phyloP scores from a whole-genome alignment of 345 rosid species.

The Brassica cretica region DNA sequence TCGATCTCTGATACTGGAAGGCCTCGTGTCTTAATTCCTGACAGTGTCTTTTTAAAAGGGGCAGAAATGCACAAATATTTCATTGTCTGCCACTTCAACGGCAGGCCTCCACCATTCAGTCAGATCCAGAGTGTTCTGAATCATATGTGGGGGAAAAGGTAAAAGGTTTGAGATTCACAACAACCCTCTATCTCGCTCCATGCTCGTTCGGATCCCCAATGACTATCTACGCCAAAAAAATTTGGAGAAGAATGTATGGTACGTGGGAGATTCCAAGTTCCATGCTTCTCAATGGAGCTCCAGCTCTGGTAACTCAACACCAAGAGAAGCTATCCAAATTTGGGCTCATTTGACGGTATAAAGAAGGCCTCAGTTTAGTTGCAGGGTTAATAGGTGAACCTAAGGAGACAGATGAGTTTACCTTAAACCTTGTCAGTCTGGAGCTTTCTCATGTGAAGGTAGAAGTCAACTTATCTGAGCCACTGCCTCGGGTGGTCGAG shows the following conservation, averaged over 20 bases:
- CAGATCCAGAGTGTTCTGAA: not conserved
- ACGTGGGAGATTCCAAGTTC: not conserved
- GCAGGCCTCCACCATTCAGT: not conserved
- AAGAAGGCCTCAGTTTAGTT: not conserved
- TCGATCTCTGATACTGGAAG: not conserved
- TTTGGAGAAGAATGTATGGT: not conserved
- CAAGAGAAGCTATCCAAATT: not conserved
- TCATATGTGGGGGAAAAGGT: not conserved
- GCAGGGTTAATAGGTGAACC: not conserved
- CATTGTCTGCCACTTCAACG: not conserved
- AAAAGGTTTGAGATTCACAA: not conserved
- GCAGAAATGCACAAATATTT: not conserved
- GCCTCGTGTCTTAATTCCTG: not conserved
- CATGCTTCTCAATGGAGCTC: not conserved
- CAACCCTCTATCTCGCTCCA: not conserved
- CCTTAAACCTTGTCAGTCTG: not conserved
- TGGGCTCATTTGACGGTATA: not conserved
- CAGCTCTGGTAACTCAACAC: not conserved
- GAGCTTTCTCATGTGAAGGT: too few species aligned
- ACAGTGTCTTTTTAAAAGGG: not conserved
- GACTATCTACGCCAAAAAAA: not conserved
- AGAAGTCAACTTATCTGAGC: too few species aligned
- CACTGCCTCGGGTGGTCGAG: too few species aligned
- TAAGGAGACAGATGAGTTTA: not conserved
- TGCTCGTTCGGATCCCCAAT: not conserved